These are phyloP conservation scores for Posidonia australis DNA, from an alignment of 106 monocot genomes.

Conservation along the genomic window DNA sequence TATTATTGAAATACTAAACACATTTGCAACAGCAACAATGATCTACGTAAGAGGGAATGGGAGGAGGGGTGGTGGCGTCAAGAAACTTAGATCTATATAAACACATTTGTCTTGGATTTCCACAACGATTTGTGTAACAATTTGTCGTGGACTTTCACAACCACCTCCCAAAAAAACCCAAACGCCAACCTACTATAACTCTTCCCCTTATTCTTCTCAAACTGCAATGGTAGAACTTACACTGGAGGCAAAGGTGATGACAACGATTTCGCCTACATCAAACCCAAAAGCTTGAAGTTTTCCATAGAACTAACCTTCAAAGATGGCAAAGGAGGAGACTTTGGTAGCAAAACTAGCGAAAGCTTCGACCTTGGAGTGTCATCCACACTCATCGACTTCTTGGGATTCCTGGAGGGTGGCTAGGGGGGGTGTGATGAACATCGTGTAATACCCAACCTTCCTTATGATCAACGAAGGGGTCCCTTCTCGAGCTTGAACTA, in stretches of 20 bases:
- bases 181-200: conserved; percentile 18
- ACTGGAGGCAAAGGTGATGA: conserved; percentile 34
- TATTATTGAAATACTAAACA: too few relatives aligned
- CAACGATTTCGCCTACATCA: neutral
- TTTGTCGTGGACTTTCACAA: too few relatives aligned
- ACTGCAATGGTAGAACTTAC: too few relatives aligned
- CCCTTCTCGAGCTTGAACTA: conserved; percentile 14
- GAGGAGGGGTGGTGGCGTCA: too few relatives aligned
- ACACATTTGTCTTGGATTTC: too few relatives aligned
- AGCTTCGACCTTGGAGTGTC: conserved; percentile 1
- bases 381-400: neutral
- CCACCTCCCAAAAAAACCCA: too few relatives aligned
- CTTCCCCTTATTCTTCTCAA: too few relatives aligned
- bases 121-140: too few relatives aligned
- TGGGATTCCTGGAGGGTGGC: conserved; percentile 21
- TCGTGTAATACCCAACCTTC: conserved; percentile 57
- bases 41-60: too few relatives aligned
- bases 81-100: too few relatives aligned
- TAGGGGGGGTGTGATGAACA: conserved; percentile 82
- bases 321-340: neutral
- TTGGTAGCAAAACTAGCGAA: neutral
- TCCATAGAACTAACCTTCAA: too few relatives aligned
- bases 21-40: conserved; percentile 64
- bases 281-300: neutral
- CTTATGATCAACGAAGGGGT: conserved; percentile 66